Base-by-base conservation (phyloP, 129 eudicot species). In the Lactuca sativa region DNA sequence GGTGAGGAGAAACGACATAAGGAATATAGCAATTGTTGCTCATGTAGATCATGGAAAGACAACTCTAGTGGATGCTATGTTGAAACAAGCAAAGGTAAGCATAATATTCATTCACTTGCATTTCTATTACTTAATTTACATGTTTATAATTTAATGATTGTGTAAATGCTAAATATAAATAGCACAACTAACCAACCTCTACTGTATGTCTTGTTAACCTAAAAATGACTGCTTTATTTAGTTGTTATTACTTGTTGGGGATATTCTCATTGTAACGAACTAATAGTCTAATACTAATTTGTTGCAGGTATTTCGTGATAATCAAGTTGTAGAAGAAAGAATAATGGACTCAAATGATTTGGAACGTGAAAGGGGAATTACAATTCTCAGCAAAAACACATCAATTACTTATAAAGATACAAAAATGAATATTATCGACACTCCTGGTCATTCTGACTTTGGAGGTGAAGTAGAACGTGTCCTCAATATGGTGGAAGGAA, bases 21-120 rank as follows among this genome's bases (percentile, higher is more conserved):
- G 99, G 66, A 95, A 95, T 74, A 90, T 95, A 47, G 99, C 99
- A 12, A 95, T 95, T 74, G 99, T 95, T 74, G 99, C 99, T 67
- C 99, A 95, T 77, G 99, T 95, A 2, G 99, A 95, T 84, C 99
- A 95, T 75, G 99, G 99, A 56, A 95, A 95, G 81, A 95, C 99
- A 60, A 95, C 99, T 61, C 69, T 95, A 38, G 99, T 95, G 78
- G 99, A 95, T 80, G 81, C 97, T 0, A 90, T 95, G 97, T 76
- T 95, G 83, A 95, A 78, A 82, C 99, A 95, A 81, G 87, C 99
- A 58, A 95, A 95, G 79, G 99, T 95, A 83, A 58, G 74, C 32
- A 53, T 32, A 38, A 3, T 58, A 25, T 30, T 14, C 14, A 3
- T 25, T 56, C 55, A 18, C 11, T 56, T 69, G 6, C 11, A 55